Evolutionary conservation across 371 early-diverging fungal species (phyloP).

Genomic region (Rhizomucor miehei): DNA sequence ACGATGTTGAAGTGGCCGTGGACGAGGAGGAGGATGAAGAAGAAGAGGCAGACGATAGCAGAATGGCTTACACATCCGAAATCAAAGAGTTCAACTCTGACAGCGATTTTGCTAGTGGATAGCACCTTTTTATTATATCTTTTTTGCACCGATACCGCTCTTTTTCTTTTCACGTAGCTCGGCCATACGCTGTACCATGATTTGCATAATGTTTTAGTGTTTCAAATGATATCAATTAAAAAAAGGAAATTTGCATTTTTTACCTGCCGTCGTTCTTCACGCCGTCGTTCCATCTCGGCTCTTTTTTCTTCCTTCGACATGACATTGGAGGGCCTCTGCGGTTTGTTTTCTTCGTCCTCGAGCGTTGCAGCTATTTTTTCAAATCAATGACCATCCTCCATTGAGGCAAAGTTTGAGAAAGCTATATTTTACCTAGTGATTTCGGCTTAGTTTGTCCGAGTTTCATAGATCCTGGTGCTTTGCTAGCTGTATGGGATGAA

Average conservation of each 20-base stretch:
- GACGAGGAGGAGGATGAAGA: conserved; percentile 16
- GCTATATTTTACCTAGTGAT: conserved; percentile 21
- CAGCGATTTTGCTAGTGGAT: background rate
- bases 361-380: conserved; percentile 1
- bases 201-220: background rate
- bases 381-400: conserved; percentile 4
- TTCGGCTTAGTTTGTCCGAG: conserved; percentile 31
- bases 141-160: conserved; percentile 43
- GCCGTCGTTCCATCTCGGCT: conserved; percentile 54
- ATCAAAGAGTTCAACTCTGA: background rate
- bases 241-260: background rate
- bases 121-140: conserved; percentile 3
- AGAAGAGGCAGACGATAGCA: conserved; percentile 15
- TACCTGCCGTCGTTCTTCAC: conserved; percentile 63
- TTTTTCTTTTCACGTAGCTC: conserved; percentile 52
- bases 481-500: conserved; percentile 18
- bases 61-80: conserved; percentile 8
- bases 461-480: conserved; percentile 32
- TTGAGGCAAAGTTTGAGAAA: background rate
- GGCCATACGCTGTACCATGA: conserved; percentile 40
- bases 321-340: conserved; percentile 9
- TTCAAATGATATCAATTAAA: too few relatives aligned
- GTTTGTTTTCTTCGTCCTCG: background rate
- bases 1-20: conserved; percentile 14
- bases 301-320: conserved; percentile 48